These are phyloP conservation scores for Bruguiera hainesii DNA, from an alignment of 441 rosid genomes.

Conservation along the genomic window DNA sequence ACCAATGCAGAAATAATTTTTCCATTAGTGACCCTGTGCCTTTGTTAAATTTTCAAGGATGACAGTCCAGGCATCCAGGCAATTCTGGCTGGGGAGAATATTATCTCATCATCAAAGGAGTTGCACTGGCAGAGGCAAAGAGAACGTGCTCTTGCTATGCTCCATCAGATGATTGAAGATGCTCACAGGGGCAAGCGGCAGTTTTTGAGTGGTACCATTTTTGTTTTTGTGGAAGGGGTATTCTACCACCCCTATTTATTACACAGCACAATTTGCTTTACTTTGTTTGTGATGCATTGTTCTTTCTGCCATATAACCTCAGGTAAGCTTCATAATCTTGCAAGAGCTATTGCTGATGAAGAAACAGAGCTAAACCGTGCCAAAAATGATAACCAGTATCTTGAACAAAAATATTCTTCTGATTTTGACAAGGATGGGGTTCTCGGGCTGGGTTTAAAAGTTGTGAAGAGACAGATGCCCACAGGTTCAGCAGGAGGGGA, in stretches of 20 bases:
- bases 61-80: slow-evolving; percentile 64
- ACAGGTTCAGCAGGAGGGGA: slow-evolving; percentile 49
- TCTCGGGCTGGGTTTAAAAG: slow-evolving; percentile 92
- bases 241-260: slow-evolving; percentile 9
- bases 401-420: slow-evolving; percentile 40
- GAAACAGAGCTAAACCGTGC: slow-evolving; percentile 57
- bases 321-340: slow-evolving; percentile 98
- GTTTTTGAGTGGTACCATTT: slow-evolving; percentile 82
- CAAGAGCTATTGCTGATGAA: slow-evolving; percentile 96
- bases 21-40: slow-evolving; percentile 13
- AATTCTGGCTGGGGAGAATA: slow-evolving; percentile 62
- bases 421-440: slow-evolving; percentile 68
- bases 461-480: slow-evolving; percentile 46
- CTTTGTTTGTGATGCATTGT: slow-evolving; percentile 25
- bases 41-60: slow-evolving; percentile 48
- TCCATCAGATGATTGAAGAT: slow-evolving; percentile 98
- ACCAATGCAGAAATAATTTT: neutral
- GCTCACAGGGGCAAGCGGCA: slow-evolving; percentile 98
- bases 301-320: slow-evolving; percentile 30
- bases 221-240: slow-evolving; percentile 17
- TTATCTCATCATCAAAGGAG: slow-evolving; percentile 57
- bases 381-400: slow-evolving; percentile 45
- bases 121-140: slow-evolving; percentile 79
- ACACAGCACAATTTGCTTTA: slow-evolving; percentile 16
- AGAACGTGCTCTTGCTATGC: slow-evolving; percentile 91